phyloP scores from a whole-genome alignment of 306 rosid genomes.

The Oemleria cerasiformis region DNA sequence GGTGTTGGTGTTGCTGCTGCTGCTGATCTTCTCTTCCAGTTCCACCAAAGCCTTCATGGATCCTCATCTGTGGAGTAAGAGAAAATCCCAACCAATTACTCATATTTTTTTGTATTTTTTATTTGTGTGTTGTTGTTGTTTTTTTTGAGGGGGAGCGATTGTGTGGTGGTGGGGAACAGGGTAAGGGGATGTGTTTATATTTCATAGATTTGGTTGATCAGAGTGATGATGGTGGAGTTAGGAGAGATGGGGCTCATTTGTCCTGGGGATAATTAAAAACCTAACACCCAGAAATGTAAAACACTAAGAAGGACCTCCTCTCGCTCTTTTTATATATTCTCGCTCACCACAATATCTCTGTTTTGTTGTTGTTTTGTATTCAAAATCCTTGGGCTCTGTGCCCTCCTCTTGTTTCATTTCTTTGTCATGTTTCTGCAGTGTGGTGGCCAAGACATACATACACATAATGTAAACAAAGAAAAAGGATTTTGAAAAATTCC shows the following conservation, averaged over 20 bases:
- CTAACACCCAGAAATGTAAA: constrained; percentile 12
- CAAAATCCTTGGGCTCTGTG: constrained; percentile 61
- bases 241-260: no score
- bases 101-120: constrained; percentile 29
- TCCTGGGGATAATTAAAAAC: background rate
- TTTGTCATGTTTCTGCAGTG: constrained; percentile 55
- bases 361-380: constrained; percentile 50
- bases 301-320: constrained; percentile 30
- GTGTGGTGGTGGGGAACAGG: background rate
- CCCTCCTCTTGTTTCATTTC: constrained; percentile 53
- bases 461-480: background rate
- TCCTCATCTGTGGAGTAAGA: constrained; percentile 85
- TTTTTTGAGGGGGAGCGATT: background rate
- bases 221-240: constrained; percentile 21
- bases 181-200: background rate
- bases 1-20: background rate
- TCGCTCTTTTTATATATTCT: constrained; percentile 40
- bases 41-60: constrained; percentile 58
- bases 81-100: constrained; percentile 93
- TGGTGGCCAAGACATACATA: background rate
- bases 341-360: constrained; percentile 36
- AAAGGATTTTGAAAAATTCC: no score
- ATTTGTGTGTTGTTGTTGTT: no score
- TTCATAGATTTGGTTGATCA: constrained; percentile 1
- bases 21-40: constrained; percentile 44